Percentiles rank a stretch among this genome's conserved stretches.
These are phyloP conservation scores for Dentipellis sp. DNA, from an alignment of 768 basidiomycete species.

Conservation along the genomic window DNA sequence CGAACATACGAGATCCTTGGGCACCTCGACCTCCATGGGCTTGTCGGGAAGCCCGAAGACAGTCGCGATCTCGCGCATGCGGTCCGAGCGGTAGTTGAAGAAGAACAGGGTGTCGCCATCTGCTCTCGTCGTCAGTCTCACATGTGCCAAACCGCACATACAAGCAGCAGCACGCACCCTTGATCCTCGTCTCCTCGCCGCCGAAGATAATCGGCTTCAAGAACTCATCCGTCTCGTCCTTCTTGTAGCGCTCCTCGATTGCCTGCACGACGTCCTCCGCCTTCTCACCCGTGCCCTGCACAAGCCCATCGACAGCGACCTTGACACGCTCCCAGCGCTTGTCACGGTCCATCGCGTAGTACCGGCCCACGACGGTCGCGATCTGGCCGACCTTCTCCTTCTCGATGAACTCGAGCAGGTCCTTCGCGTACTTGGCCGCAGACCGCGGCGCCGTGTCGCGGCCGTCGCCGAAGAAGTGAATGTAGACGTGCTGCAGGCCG, in stretches of 20 bases:
- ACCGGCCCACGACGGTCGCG: constrained; percentile 80
- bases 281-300: constrained; percentile 57
- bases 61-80: constrained; percentile 84
- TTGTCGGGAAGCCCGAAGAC: constrained; percentile 78
- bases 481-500: constrained; percentile 75
- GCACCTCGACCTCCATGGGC: constrained; percentile 75
- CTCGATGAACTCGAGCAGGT: constrained; percentile 69
- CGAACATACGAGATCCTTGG: constrained; percentile 62
- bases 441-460: constrained; percentile 90
- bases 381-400: constrained; percentile 75
- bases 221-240: constrained; percentile 91
- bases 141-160: neutral
- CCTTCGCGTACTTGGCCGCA: constrained; percentile 64
- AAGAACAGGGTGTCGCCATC: constrained; percentile 87
- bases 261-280: constrained; percentile 51
- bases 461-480: constrained; percentile 94
- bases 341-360: constrained; percentile 97
- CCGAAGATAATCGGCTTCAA: constrained; percentile 90
- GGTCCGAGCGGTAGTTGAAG: constrained; percentile 97
- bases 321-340: constrained; percentile 95
- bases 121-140: constrained; percentile 17
- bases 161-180: constrained; percentile 39
- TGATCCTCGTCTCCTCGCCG: constrained; percentile 68
- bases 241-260: constrained; percentile 67
- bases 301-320: constrained; percentile 79